Base-by-base conservation (phyloP, 345 rosid species). In the Pugionium dolabratum region DNA sequence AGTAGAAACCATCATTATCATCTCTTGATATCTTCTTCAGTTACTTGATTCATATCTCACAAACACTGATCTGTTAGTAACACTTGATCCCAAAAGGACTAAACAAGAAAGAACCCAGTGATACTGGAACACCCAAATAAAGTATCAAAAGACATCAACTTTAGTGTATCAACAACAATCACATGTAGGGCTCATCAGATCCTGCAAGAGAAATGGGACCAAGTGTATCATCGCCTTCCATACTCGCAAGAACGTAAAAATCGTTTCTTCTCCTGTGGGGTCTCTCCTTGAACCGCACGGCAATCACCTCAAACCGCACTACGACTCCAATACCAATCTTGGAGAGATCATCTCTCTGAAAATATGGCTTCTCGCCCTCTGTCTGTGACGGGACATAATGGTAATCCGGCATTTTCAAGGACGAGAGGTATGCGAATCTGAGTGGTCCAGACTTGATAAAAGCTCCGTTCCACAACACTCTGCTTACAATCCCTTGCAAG, bases 161-260 rank as follows among this genome's bases (percentile, higher is more conserved):
- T 34, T 11, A 45, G 47, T 4, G 7, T 11, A 10, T 33, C 31
- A 18, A 6, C 43, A 40, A 3, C 41, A 74, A 53, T 67, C 41
- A 74, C 69, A 68, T 62, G 43, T 61, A 67, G 1, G 65, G 69
- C 44, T 52, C 53, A 68, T 74, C 78, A 8, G 47, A 11, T 26
- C 74, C 78, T 61, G 78, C 6, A 43, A 74, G 78, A 54, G 74
- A 74, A 47, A 74, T 4, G 2, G 74, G 78, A 34, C 78, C 78
- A 56, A 68, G 49, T 44, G 69, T 10, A 56, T 41, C 49, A 4
- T 60, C 25, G 5, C 69, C 70, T 54, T 61, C 69, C n/a, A 74
- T 3, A 11, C 69, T 68, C 1, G 69, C 78, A 18, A 74, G 60
- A 54, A 62, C 69, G 26, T 68, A 54, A 46, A 62, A 4, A 5